Conservation (phyloP, 2,329 filamentous ascomycete genomes). For the Fusarium irregulare region DNA sequence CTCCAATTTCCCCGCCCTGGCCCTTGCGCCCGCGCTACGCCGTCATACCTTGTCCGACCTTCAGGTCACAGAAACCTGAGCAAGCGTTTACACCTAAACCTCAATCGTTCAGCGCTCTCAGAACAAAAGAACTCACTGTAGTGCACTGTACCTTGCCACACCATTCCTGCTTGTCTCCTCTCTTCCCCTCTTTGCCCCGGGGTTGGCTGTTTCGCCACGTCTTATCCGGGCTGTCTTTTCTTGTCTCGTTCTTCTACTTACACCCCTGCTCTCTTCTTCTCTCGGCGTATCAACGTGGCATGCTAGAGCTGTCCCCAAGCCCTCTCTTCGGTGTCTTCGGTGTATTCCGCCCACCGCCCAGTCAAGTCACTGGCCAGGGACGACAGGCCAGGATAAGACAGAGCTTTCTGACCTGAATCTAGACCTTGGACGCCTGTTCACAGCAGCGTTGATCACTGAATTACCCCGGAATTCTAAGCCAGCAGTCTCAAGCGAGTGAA, state of each 20-base stretch:
- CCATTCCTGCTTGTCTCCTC: constrained; percentile 39
- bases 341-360: constrained; percentile 11
- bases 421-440: constrained; percentile 4
- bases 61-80: constrained; percentile 15
- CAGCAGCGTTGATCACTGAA: neutral
- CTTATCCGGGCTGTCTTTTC: neutral
- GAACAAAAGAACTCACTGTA: neutral
- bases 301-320: constrained; percentile 20
- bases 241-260: constrained; percentile 5
- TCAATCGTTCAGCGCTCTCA: constrained; percentile 12
- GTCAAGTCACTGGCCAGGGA: constrained; percentile 5
- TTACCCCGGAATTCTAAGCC: neutral
- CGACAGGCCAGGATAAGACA: neutral
- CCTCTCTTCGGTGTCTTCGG: constrained; percentile 16
- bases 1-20: constrained; percentile 49
- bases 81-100: constrained; percentile 16
- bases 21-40: constrained; percentile 47
- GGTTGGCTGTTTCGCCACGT: constrained; percentile 26
- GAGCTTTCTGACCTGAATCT: constrained; percentile 13
- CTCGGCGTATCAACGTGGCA: constrained; percentile 31
- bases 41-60: constrained; percentile 34
- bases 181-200: constrained; percentile 35
- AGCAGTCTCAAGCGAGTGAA: neutral
- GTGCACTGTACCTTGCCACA: constrained; percentile 32
- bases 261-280: constrained; percentile 17